Conservation (phyloP, 345 rosid genomes). For the Citropsis articulata region DNA sequence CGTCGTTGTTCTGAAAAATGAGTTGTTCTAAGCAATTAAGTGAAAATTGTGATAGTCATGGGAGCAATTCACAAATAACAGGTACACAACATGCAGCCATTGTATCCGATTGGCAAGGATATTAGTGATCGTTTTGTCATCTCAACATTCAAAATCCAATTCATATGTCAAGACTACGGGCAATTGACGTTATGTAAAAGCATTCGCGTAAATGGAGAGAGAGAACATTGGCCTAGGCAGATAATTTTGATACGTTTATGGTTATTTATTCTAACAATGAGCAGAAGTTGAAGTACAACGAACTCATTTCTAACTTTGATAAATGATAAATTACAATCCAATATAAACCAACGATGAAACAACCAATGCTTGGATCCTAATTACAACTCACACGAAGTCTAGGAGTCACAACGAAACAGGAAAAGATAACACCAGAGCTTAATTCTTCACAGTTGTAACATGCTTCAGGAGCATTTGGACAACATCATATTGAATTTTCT, state of each 20-base stretch:
- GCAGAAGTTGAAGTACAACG: not conserved
- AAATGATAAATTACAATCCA: not conserved
- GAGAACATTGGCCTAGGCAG: not conserved
- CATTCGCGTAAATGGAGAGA: too few species aligned
- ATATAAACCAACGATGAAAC: not conserved
- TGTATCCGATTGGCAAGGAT: too few species aligned
- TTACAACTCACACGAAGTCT: not conserved
- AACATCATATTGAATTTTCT: too few species aligned
- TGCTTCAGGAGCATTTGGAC: too few species aligned
- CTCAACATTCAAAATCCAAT: too few species aligned
- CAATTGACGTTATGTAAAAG: too few species aligned
- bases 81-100: too few species aligned
- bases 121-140: too few species aligned
- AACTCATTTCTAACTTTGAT: not conserved
- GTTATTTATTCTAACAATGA: slow-evolving; percentile 1
- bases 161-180: too few species aligned
- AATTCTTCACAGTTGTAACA: too few species aligned
- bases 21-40: slow-evolving; percentile 64
- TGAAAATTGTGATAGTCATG: slow-evolving; percentile 46
- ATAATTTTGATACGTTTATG: not conserved
- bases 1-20: slow-evolving; percentile 63
- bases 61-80: slow-evolving; percentile 29
- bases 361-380: slow-evolving; percentile 2
- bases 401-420: too few species aligned
- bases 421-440: too few species aligned